phyloP scores from a whole-genome alignment of 2,329 filamentous ascomycete genomes.

The Lachnellula cervina region DNA sequence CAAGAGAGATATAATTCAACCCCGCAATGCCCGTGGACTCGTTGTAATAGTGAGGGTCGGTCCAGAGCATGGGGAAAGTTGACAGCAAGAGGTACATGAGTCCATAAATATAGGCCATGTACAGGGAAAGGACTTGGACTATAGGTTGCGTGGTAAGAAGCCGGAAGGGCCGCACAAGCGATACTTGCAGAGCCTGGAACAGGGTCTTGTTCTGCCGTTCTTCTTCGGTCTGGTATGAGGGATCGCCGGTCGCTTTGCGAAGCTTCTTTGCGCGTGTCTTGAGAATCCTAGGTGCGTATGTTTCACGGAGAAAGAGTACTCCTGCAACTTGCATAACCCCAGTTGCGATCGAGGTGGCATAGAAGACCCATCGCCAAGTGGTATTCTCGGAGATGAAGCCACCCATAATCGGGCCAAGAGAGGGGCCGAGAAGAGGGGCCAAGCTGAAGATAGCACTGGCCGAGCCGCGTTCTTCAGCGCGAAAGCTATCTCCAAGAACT shows the following conservation, averaged over 20 bases:
- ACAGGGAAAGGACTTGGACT: constrained; percentile 46
- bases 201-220: constrained; percentile 27
- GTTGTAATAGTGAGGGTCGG: constrained; percentile 42
- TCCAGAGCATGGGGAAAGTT: constrained; percentile 56
- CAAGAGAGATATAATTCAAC: constrained; percentile 46
- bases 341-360: constrained; percentile 41
- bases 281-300: constrained; percentile 44
- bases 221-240: constrained; percentile 41
- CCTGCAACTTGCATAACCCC: constrained; percentile 38
- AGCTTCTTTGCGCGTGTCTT: constrained; percentile 38
- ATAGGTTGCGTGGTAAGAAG: constrained; percentile 48
- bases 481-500: constrained; percentile 41
- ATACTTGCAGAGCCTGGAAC: too few relatives aligned
- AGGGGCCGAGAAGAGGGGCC: constrained; percentile 2
- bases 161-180: constrained; percentile 42
- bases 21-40: constrained; percentile 51
- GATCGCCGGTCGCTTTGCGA: constrained; percentile 46
- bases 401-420: constrained; percentile 41
- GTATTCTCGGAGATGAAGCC: constrained; percentile 42
- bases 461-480: constrained; percentile 40
- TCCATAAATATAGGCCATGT: constrained; percentile 47
- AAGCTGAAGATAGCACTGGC: constrained; percentile 31
- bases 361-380: constrained; percentile 50
- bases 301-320: constrained; percentile 40
- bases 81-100: constrained; percentile 51